Evolutionary conservation across 2,329 filamentous ascomycete genomes (phyloP).

Genomic region (Leptosphaerulina australis): DNA sequence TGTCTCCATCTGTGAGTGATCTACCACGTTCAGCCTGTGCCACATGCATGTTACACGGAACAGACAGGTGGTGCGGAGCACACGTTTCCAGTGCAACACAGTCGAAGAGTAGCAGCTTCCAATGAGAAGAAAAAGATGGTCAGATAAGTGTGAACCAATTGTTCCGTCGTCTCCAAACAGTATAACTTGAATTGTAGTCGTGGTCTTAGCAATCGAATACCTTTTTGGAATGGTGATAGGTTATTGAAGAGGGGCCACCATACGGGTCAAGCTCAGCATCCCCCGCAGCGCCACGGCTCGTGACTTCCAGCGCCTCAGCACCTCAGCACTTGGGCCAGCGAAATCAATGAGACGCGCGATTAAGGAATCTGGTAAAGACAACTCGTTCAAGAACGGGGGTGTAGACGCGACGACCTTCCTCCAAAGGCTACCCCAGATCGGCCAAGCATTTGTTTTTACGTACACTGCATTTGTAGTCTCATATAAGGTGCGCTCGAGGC

Average conservation of each 20-base stretch:
- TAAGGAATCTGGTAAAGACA: background rate
- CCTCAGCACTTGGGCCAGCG: background rate
- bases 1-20: background rate
- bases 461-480: conserved; percentile 4
- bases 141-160: too few species aligned
- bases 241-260: background rate
- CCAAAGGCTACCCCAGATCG: conserved; percentile 12
- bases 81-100: background rate
- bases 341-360: conserved; percentile 2
- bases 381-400: conserved; percentile 8
- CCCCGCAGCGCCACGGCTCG: too few species aligned
- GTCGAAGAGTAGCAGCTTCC: too few species aligned
- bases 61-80: background rate
- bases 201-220: background rate
- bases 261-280: background rate
- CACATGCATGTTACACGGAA: conserved; percentile 3
- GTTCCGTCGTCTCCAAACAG: too few species aligned
- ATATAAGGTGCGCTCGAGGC: conserved; percentile 8
- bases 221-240: background rate
- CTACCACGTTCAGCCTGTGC: conserved; percentile 1
- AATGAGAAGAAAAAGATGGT: too few species aligned
- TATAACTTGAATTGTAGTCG: too few species aligned
- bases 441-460: conserved; percentile 10
- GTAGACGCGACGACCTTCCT: conserved; percentile 15
- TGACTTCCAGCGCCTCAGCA: conserved; percentile 10